phyloP scores from a whole-genome alignment of 1,284 basidiomycete species.

The Heterobasidion occidentale region DNA sequence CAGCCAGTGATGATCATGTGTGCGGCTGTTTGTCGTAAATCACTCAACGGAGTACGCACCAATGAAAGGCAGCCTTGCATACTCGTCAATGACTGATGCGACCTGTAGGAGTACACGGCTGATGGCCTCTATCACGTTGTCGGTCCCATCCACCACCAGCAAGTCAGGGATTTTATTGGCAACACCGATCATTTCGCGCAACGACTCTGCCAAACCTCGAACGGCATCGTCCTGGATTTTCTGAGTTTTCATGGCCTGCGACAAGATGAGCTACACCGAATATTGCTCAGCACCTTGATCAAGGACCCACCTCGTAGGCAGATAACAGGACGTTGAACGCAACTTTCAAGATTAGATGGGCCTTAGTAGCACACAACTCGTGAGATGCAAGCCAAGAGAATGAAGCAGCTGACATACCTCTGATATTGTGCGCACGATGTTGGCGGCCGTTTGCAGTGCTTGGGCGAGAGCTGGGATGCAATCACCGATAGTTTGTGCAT shows the following conservation, averaged over 20 bases:
- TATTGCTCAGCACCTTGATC: background rate
- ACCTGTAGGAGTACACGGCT: background rate
- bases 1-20: background rate
- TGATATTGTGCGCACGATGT: background rate
- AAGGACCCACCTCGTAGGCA: background rate
- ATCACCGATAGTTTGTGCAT: background rate
- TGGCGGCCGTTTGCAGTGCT: background rate
- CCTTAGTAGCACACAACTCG: background rate
- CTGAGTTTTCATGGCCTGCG: background rate
- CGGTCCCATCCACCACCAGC: background rate
- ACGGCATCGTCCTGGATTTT: background rate
- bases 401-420: background rate
- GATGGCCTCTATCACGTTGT: background rate
- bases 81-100: background rate
- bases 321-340: background rate
- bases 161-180: background rate
- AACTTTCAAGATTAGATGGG: background rate
- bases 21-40: background rate
- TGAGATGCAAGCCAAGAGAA: background rate
- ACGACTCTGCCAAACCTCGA: background rate
- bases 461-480: background rate
- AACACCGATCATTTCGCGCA: background rate
- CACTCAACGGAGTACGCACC: background rate
- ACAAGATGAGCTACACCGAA: too few relatives aligned
- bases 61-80: background rate